Evolutionary conservation across 2,329 filamentous ascomycete species (phyloP).

Genomic region (Hirsutella rhossiliensis): DNA sequence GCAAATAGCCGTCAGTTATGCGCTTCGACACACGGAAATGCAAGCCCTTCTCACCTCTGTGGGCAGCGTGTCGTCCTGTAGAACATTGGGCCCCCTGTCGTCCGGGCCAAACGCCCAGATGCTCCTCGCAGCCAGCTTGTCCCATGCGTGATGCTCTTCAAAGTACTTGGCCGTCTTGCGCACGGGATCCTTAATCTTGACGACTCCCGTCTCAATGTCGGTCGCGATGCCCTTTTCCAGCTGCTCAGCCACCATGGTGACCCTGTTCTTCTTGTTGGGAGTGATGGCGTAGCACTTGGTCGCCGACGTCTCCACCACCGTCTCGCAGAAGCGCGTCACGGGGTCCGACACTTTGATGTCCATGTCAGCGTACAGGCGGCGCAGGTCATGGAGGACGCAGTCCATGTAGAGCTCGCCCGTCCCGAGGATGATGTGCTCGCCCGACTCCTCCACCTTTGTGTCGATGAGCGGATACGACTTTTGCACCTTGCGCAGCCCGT

Average conservation of each 20-base stretch:
- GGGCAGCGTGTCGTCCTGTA: slow-evolving; percentile 92
- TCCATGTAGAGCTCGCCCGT: slow-evolving; percentile 99
- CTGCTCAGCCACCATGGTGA: slow-evolving; percentile 96
- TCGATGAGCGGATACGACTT: slow-evolving; percentile 94
- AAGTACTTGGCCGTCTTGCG: slow-evolving; percentile 94
- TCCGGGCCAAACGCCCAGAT: slow-evolving; percentile 99
- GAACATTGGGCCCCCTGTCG: slow-evolving; percentile 85
- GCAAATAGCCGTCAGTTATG: background rate
- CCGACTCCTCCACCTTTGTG: slow-evolving; percentile 96
- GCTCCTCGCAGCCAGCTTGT: slow-evolving; percentile 82
- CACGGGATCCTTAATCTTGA: slow-evolving; percentile 86
- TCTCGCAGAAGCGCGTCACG: slow-evolving; percentile 95
- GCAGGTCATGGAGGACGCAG: slow-evolving; percentile 89
- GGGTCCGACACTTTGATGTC: slow-evolving; percentile 98
- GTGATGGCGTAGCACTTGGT: slow-evolving; percentile 98
- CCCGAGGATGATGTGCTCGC: slow-evolving; percentile 88
- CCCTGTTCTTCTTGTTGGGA: slow-evolving; percentile 98
- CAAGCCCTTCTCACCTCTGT: slow-evolving; percentile 49
- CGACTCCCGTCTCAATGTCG: slow-evolving; percentile 83
- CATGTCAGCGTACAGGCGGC: slow-evolving; percentile 94
- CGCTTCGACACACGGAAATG: background rate
- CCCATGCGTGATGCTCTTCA: slow-evolving; percentile 94
- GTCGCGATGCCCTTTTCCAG: slow-evolving; percentile 88
- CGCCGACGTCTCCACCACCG: slow-evolving; percentile 90
- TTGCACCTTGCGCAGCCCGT: slow-evolving; percentile 91